phyloP scores from a whole-genome alignment of 352 stramenopile genomes.

The Phytophthora meadii region DNA sequence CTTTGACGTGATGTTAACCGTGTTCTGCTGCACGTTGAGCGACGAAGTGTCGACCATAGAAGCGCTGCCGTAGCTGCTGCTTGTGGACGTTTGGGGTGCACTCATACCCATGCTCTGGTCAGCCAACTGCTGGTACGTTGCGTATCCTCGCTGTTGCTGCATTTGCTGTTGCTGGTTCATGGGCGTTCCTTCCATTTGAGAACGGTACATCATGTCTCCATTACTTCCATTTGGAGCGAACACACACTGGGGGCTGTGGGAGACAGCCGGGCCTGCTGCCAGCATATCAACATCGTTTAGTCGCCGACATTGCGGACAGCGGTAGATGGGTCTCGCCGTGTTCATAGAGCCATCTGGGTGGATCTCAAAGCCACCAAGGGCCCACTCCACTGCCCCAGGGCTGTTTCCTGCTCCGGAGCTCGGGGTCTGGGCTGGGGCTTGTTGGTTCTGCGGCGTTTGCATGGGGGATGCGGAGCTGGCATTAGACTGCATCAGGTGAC shows the following conservation, averaged over 20 bases:
- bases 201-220: constrained; percentile 50
- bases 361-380: constrained; percentile 83
- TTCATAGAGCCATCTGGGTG: constrained; percentile 73
- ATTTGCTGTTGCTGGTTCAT: constrained; percentile 51
- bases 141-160: constrained; percentile 50
- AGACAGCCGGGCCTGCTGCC: constrained; percentile 51
- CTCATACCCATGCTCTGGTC: constrained; percentile 34
- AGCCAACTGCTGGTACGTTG: constrained; percentile 47
- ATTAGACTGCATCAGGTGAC: constrained; percentile 49
- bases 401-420: constrained; percentile 23
- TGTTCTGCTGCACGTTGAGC: constrained; percentile 46
- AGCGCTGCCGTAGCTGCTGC: constrained; percentile 33
- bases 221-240: constrained; percentile 39
- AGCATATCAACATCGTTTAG: constrained; percentile 81
- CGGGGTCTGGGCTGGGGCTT: constrained; percentile 30
- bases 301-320: constrained; percentile 69
- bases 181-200: constrained; percentile 54
- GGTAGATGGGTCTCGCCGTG: constrained; percentile 76
- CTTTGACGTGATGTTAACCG: constrained; percentile 46
- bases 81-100: constrained; percentile 24
- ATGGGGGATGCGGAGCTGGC: constrained; percentile 21
- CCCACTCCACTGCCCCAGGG: constrained; percentile 64
- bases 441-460: constrained; percentile 30
- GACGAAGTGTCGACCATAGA: constrained; percentile 27
- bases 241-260: constrained; percentile 68